Evolutionary conservation across 176 grass and related monocot species (phyloP).

Genomic region (Avena insularis): DNA sequence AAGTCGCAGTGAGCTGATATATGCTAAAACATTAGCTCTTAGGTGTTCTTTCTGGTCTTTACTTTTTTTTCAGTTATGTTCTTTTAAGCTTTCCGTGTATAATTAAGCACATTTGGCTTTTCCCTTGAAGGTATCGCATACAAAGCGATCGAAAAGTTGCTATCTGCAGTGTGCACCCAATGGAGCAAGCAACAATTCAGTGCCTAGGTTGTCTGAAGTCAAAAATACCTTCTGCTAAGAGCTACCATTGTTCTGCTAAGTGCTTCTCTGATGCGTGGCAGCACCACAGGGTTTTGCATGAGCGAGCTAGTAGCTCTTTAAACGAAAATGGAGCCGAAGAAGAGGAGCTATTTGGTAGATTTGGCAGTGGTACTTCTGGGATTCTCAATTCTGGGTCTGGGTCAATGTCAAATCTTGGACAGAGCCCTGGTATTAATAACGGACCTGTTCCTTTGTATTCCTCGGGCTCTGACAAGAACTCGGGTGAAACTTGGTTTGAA

Average conservation of each 20-base stretch:
- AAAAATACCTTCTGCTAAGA: constrained; percentile 94
- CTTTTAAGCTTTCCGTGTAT: constrained; percentile 4
- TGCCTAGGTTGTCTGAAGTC: constrained; percentile 93
- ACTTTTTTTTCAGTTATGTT: constrained; percentile 9
- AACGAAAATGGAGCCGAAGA: constrained; percentile 96
- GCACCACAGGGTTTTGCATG: constrained; percentile 92
- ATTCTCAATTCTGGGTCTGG: constrained; percentile 59
- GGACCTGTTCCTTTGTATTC: constrained; percentile 60
- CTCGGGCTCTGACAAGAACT: constrained; percentile 67
- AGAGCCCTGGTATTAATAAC: constrained; percentile 62
- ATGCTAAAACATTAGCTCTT: constrained; percentile 21
- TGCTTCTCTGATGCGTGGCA: constrained; percentile 98
- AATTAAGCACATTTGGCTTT: constrained; percentile 39
- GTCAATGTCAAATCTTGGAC: constrained; percentile 61
- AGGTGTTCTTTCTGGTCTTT: constrained; percentile 16
- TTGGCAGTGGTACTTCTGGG: constrained; percentile 61
- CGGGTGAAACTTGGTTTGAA: constrained; percentile 93
- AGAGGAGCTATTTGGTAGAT: constrained; percentile 89
- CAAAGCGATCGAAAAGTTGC: constrained; percentile 82
- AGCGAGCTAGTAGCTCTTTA: constrained; percentile 74
- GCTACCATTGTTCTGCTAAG: constrained; percentile 91
- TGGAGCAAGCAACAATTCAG: constrained; percentile 92
- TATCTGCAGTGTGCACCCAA: constrained; percentile 91
- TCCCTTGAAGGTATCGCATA: constrained; percentile 86
- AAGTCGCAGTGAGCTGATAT: constrained; percentile 31